A percentile compares a stretch with the other conserved stretches of the same genome.
phyloP scores from a whole-genome alignment of 2,329 filamentous ascomycete species.

The Penicillium vulpinum region DNA sequence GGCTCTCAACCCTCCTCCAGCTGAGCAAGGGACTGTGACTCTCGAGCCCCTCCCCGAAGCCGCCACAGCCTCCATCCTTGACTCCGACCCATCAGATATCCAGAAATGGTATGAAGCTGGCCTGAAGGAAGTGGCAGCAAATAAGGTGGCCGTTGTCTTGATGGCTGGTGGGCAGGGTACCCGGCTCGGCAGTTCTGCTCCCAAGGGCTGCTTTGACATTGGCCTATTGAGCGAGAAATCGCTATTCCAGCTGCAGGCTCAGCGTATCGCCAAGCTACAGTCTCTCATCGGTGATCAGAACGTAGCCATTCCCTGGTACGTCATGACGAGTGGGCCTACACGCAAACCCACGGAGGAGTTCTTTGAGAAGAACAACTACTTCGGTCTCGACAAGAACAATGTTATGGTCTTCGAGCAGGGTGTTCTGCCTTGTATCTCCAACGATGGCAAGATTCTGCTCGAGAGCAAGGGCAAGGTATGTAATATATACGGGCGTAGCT shows the following conservation, averaged over 20 bases:
- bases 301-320: slow-evolving; percentile 88
- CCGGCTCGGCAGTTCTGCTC: slow-evolving; percentile 86
- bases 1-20: slow-evolving; percentile 74
- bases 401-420: slow-evolving; percentile 95
- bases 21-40: slow-evolving; percentile 50
- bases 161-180: slow-evolving; percentile 98
- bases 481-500: background rate
- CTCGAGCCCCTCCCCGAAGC: slow-evolving; percentile 87
- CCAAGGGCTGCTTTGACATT: slow-evolving; percentile 98
- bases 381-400: slow-evolving; percentile 82
- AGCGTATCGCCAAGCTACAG: slow-evolving; percentile 87
- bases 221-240: slow-evolving; percentile 90
- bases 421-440: slow-evolving; percentile 92
- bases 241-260: slow-evolving; percentile 95
- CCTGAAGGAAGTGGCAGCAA: slow-evolving; percentile 64
- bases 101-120: slow-evolving; percentile 78
- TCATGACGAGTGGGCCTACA: slow-evolving; percentile 98
- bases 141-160: slow-evolving; percentile 80
- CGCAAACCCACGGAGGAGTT: slow-evolving; percentile 88
- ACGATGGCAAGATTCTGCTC: slow-evolving; percentile 94
- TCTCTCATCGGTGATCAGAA: slow-evolving; percentile 66
- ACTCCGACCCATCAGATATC: slow-evolving; percentile 76
- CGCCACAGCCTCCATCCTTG: slow-evolving; percentile 85
- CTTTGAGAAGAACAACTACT: slow-evolving; percentile 87
- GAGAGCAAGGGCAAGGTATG: slow-evolving; percentile 79